phyloP scores from a whole-genome alignment of 2,329 filamentous ascomycete genomes.

The Diaporthe longicolla region DNA sequence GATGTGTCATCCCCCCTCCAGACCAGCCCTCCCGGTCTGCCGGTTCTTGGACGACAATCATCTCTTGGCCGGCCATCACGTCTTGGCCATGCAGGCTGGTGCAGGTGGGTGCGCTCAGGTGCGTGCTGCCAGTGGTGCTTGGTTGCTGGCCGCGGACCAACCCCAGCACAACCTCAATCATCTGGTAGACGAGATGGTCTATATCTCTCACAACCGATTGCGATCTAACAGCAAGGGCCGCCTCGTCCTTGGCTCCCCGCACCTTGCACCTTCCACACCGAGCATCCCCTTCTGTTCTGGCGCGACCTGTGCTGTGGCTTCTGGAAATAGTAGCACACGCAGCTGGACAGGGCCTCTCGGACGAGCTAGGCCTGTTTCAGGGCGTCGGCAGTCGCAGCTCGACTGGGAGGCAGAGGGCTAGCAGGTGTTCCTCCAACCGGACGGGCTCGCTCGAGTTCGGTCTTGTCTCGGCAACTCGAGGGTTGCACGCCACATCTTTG shows the following conservation, averaged over 20 bases:
- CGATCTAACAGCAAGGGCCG: constrained; percentile 5
- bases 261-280: background rate
- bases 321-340: constrained; percentile 21
- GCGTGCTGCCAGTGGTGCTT: constrained; percentile 1
- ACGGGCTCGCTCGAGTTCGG: constrained; percentile 30
- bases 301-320: background rate
- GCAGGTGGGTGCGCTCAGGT: constrained; percentile 30
- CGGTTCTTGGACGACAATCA: constrained; percentile 13
- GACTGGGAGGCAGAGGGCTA: background rate
- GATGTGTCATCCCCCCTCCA: background rate
- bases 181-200: background rate
- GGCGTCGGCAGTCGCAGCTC: constrained; percentile 6
- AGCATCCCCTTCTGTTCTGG: constrained; percentile 27
- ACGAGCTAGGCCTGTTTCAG: constrained; percentile 33
- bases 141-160: background rate
- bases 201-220: constrained; percentile 29
- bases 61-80: constrained; percentile 21
- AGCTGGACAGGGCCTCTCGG: constrained; percentile 20
- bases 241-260: background rate
- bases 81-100: constrained; percentile 10
- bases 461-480: constrained; percentile 33
- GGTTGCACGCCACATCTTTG: constrained; percentile 24
- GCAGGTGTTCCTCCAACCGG: constrained; percentile 34
- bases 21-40: constrained; percentile 19
- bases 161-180: background rate